Evolutionary conservation across 257 asterid genomes (phyloP).

Genomic region (Solanum chmielewskii): DNA sequence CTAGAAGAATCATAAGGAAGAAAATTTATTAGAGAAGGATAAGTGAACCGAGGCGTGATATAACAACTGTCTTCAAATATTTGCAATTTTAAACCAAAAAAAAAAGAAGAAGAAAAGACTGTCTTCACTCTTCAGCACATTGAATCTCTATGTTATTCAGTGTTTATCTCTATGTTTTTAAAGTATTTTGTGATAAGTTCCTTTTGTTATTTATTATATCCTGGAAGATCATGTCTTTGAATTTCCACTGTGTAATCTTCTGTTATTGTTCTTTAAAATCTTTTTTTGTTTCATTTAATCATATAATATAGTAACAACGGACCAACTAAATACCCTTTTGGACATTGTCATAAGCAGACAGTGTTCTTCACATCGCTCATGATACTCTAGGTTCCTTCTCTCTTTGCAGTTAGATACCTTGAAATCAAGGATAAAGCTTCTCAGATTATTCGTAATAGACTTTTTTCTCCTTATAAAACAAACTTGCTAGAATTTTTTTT

Average conservation of each 20-base stretch:
- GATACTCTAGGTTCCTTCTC: background rate
- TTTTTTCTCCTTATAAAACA: background rate
- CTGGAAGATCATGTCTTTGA: background rate
- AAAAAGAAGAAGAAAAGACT: no score
- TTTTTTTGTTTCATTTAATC: background rate
- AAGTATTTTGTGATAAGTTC: background rate
- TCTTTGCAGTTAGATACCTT: background rate
- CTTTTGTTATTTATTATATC: background rate
- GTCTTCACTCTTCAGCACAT: background rate
- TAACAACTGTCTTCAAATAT: background rate
- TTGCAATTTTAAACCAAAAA: no score
- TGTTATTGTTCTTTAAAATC: background rate
- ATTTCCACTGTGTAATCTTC: background rate
- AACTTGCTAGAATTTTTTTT: background rate
- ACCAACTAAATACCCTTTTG: background rate
- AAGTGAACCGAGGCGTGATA: background rate
- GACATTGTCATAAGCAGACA: background rate
- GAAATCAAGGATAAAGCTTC: background rate
- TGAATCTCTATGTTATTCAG: background rate
- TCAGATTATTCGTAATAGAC: background rate
- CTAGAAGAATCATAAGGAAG: background rate
- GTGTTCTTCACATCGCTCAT: background rate
- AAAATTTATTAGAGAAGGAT: background rate
- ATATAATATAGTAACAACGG: background rate
- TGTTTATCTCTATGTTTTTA: background rate